Evolutionary conservation across 345 rosid genomes (phyloP).

Genomic region (Populus davidiana): DNA sequence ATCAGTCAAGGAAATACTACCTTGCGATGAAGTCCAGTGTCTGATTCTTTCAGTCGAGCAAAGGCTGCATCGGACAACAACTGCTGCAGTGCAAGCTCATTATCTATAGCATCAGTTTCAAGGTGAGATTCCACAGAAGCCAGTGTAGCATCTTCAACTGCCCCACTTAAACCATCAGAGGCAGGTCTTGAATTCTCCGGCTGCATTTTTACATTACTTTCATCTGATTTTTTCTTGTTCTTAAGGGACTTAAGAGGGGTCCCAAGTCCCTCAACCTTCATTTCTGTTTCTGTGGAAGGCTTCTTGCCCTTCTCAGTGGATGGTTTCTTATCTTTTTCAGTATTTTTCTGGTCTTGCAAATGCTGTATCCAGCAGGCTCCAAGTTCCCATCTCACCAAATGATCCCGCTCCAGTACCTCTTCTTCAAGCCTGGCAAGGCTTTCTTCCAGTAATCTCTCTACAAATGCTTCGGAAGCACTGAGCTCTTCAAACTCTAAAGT

Average conservation of each 20-base stretch:
- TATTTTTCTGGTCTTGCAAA: conserved; percentile 85
- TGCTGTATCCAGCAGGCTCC: conserved; percentile 99
- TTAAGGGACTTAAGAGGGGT: conserved; percentile 85
- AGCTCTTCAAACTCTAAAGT: conserved; percentile 56
- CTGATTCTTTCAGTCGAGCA: conserved; percentile 71
- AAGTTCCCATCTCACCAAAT: conserved; percentile 92
- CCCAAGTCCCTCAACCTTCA: conserved; percentile 97
- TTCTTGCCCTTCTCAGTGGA: conserved; percentile 60
- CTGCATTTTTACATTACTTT: conserved; percentile 32
- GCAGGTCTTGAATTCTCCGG: conserved; percentile 40
- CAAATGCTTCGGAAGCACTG: conserved; percentile 49
- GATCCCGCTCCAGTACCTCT: conserved; percentile 46
- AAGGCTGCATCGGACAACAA: conserved; percentile 76
- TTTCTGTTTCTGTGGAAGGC: conserved; percentile 36
- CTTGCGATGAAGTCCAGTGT: conserved; percentile 93
- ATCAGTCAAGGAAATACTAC: conserved; percentile 32
- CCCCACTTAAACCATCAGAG: conserved; percentile 36
- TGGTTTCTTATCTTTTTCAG: conserved; percentile 78
- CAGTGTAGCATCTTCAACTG: conserved; percentile 36
- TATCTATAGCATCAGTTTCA: conserved; percentile 44
- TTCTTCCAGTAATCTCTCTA: conserved; percentile 71
- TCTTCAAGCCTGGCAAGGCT: conserved; percentile 80
- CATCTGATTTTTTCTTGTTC: conserved; percentile 69
- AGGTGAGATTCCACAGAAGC: conserved; percentile 49
- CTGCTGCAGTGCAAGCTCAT: conserved; percentile 54